Conservation (phyloP, 768 basidiomycete genomes). For the Russula lepida region DNA sequence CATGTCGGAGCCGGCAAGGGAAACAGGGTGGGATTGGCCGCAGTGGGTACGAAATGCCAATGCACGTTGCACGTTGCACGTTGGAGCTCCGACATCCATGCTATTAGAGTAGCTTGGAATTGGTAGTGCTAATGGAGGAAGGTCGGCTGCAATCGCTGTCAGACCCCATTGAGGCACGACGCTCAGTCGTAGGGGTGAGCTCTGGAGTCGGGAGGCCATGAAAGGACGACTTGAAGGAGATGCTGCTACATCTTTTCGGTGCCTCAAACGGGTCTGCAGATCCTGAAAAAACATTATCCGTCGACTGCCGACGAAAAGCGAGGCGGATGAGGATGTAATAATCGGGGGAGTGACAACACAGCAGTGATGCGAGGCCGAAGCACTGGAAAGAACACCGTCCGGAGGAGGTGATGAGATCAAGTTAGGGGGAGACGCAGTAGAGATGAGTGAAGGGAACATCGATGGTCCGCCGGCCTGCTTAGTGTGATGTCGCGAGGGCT, state of each 20-base stretch:
- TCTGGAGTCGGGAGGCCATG: conserved; percentile 63
- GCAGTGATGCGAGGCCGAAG: conserved; percentile 25
- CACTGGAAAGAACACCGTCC: conserved; percentile 7
- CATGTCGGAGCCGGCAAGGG: conserved; percentile 44
- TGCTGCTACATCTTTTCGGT: conserved; percentile 53
- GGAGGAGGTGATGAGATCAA: conserved; percentile 14
- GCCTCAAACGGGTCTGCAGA: conserved; percentile 29
- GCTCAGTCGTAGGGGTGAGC: conserved; percentile 56
- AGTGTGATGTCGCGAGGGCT: too few relatives aligned
- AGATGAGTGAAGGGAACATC: conserved; percentile 47
- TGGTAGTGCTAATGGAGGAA: conserved; percentile 41
- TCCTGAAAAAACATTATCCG: conserved; percentile 22
- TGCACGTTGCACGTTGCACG: too few relatives aligned
- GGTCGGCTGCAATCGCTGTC: conserved; percentile 25
- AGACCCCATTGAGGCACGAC: conserved; percentile 32
- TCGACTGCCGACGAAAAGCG: conserved; percentile 28
- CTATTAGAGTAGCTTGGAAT: conserved; percentile 73
- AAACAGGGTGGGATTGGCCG: conserved; percentile 33
- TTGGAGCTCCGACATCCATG: conserved; percentile 77
- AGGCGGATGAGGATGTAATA: conserved; percentile 26
- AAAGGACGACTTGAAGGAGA: conserved; percentile 54
- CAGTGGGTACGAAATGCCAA: conserved; percentile 41
- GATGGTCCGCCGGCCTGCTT: too few relatives aligned
- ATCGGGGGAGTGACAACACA: conserved; percentile 30
- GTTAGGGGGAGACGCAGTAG: conserved; percentile 29